Base-by-base conservation (phyloP, 345 rosid species). In the Linum usitatissimum region DNA sequence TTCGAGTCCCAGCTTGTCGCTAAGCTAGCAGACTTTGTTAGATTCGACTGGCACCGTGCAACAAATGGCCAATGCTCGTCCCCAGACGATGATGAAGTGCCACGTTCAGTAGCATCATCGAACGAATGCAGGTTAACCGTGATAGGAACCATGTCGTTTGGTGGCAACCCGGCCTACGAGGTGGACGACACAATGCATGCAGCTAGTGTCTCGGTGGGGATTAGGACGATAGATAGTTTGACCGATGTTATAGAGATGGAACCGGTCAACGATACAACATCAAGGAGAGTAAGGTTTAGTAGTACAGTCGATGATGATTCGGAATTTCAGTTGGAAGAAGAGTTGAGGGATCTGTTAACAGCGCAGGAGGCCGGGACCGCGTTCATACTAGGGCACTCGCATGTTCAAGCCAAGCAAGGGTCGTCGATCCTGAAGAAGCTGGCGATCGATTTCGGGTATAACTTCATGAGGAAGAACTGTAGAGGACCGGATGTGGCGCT, bases 41-140 rank as follows among this genome's bases (percentile, higher is more conserved):
- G 72, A 61, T 68, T 66, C 31, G 67, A 68, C 21, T 62, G 45
- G 62, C 40, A 62, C 13, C 38, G 38, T 1, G 38, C 38, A 61
- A 15, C 15, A 14, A 36, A 70, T 3, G 55, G 62, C 9, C 55
- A 28, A 3, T 55, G 9, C 68, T 66, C 68, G 6, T 66, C 68
- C 9, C 31, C 55, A n/a, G 62, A 65, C 17, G 71, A 63, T n/a
- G 70, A 68, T 10, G 70, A 23, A 23, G 28, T 63, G 0, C 67
- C 73, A 51, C 76, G 70, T 9, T 73, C 73, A n/a, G 67, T 64
- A 6, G 90, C 81, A 62, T 87, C 91, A 10, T 64, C 86, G 0
- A 78, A 86, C 45, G 98, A 89, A 65, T 67, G 79, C 31, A 76
- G 85, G 62, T 64, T 89, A 45, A 82, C 98, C 0, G 97, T 90